These are phyloP conservation scores for Tephrocybe sp. DNA, from an alignment of 768 basidiomycete species.

Conservation along the genomic window DNA sequence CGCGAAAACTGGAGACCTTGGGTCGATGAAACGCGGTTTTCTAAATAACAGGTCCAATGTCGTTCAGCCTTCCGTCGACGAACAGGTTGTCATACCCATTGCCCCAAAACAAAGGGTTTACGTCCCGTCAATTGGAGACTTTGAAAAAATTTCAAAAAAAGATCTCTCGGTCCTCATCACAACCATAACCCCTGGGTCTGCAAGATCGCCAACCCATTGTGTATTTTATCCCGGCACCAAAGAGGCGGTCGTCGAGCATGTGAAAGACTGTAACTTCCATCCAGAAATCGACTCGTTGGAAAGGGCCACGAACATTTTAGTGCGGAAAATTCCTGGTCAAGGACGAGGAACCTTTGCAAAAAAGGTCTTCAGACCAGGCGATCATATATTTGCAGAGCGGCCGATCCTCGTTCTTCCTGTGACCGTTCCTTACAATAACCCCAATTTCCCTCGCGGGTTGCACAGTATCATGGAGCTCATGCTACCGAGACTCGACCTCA, in stretches of 20 bases:
- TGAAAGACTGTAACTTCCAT: neutral
- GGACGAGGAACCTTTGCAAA: constrained; percentile 11
- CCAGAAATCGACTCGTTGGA: neutral
- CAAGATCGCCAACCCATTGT: neutral
- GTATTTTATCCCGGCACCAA: neutral
- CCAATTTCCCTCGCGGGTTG: neutral
- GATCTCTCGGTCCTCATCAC: too few relatives aligned
- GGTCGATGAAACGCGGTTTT: constrained; percentile 8
- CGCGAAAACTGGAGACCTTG: neutral
- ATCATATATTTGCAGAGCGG: constrained; percentile 10
- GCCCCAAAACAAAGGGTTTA: too few relatives aligned
- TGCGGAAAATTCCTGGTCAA: constrained; percentile 5
- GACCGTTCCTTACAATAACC: neutral
- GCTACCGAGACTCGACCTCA: neutral
- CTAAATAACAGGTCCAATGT: neutral
- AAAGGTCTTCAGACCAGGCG: constrained; percentile 7
- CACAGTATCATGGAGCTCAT: neutral
- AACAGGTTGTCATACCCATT: neutral
- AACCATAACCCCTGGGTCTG: neutral
- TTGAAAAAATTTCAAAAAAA: neutral
- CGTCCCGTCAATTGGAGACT: neutral
- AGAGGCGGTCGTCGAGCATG: neutral
- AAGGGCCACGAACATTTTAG: neutral
- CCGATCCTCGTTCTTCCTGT: constrained; percentile 8
- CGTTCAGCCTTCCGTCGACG: too few relatives aligned